phyloP scores from a whole-genome alignment of 83 land plant species.

The Picea abies region DNA sequence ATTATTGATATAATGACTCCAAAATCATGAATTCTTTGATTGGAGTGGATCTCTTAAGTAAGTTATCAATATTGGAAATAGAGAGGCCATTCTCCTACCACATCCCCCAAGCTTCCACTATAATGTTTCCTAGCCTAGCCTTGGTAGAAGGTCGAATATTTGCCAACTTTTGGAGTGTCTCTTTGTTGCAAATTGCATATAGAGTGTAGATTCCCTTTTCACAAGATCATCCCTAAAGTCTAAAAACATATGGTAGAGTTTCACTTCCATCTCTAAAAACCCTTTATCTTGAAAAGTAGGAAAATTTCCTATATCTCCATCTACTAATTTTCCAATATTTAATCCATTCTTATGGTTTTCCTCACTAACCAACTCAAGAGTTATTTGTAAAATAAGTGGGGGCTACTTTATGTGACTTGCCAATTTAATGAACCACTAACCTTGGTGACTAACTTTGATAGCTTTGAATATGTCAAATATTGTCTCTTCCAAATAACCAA shows the following conservation, averaged over 20 bases:
- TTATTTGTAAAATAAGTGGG: slow-evolving; percentile 37
- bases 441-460: slow-evolving; percentile 42
- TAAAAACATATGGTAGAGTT: slow-evolving; percentile 58
- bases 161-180: slow-evolving; percentile 71
- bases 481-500: slow-evolving; percentile 68
- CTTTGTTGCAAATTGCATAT: slow-evolving; percentile 82
- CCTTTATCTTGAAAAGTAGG: slow-evolving; percentile 23
- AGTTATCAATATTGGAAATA: no score
- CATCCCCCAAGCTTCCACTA: no score
- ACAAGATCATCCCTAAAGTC: slow-evolving; percentile 66
- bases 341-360: slow-evolving; percentile 17
- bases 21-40: no score
- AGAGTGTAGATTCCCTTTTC: slow-evolving; percentile 61
- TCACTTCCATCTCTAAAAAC: slow-evolving; percentile 57
- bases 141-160: slow-evolving; percentile 75
- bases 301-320: slow-evolving; percentile 28
- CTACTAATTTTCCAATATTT: neutral
- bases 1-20: no score
- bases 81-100: no score
- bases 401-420: slow-evolving; percentile 28
- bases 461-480: slow-evolving; percentile 47
- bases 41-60: no score
- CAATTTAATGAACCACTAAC: slow-evolving; percentile 32
- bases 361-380: slow-evolving; percentile 45
- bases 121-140: slow-evolving; percentile 72